These are phyloP conservation scores for Hanseniaspora lachancei DNA, from an alignment of 805 yeast species.

Conservation along the genomic window DNA sequence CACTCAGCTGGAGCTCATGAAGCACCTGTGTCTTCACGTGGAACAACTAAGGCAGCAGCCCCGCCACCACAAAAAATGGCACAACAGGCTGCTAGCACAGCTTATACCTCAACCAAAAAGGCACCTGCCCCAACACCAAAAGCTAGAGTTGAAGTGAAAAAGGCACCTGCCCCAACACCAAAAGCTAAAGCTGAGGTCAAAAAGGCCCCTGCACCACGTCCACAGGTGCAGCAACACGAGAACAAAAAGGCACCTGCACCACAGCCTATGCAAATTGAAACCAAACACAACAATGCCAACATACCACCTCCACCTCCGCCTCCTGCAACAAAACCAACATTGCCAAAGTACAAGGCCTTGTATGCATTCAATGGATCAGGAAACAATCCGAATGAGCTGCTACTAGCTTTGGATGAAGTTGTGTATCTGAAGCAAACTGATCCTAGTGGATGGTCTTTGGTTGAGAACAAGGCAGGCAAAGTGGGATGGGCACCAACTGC, in stretches of 20 bases:
- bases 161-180: conserved; percentile 43
- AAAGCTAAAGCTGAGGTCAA: conserved; percentile 13
- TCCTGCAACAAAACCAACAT: conserved; percentile 44
- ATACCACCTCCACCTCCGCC: conserved; percentile 64
- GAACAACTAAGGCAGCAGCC: conserved; percentile 14
- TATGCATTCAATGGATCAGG: conserved; percentile 85
- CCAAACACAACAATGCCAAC: conserved; percentile 14
- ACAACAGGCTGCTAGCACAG: conserved; percentile 30
- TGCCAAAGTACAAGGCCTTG: conserved; percentile 71
- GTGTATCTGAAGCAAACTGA: conserved; percentile 60
- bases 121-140: conserved; percentile 46
- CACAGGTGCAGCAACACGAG: conserved; percentile 14
- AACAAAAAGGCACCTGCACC: conserved; percentile 20
- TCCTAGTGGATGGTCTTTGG: conserved; percentile 90
- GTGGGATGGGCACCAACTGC: conserved; percentile 98
- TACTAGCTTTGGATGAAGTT: conserved; percentile 62
- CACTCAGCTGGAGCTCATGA: conserved; percentile 21
- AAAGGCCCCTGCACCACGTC: conserved; percentile 16
- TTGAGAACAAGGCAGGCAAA: conserved; percentile 58
- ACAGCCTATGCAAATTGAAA: conserved; percentile 20
- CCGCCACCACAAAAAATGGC: conserved; percentile 19
- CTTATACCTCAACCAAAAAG: conserved; percentile 26
- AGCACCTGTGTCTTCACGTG: neutral
- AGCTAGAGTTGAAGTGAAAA: conserved; percentile 42
- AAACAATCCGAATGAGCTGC: conserved; percentile 56